Conservation (phyloP, 1,139 yeast genomes). For the Yamadazyma epiphylla region DNA sequence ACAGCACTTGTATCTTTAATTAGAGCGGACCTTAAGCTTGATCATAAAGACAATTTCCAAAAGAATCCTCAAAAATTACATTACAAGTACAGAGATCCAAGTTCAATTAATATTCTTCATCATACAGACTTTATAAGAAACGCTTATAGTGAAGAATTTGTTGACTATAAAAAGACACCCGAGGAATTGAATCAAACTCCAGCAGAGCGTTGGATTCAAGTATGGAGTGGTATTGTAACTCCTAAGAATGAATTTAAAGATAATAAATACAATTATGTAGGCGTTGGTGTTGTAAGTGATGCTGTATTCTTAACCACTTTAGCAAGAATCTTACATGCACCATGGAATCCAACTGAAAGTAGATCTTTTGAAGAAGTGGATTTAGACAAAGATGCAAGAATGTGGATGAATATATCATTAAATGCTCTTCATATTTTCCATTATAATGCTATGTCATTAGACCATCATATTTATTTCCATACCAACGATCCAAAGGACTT, state of each 20-base stretch:
- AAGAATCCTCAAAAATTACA: conserved; percentile 18
- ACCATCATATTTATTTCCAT: conserved; percentile 46
- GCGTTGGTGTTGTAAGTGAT: conserved; percentile 39
- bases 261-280: conserved; percentile 31
- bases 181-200: conserved; percentile 29
- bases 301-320: conserved; percentile 40
- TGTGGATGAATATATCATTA: conserved; percentile 28
- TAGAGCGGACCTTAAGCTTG: conserved; percentile 12
- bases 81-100: conserved; percentile 27
- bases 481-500: conserved; percentile 20
- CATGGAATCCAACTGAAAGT: conserved; percentile 42
- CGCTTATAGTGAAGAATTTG: conserved; percentile 37
- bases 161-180: conserved; percentile 29
- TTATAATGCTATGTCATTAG: conserved; percentile 47
- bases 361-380: conserved; percentile 31
- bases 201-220: conserved; percentile 40
- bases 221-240: conserved; percentile 35
- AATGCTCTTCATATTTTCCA: conserved; percentile 41
- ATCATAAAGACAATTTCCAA: conserved; percentile 10
- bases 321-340: conserved; percentile 40
- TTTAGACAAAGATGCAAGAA: conserved; percentile 28
- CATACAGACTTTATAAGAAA: conserved; percentile 41
- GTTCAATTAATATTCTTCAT: conserved; percentile 22
- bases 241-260: conserved; percentile 23
- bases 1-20: conserved; percentile 30